phyloP scores from a whole-genome alignment of 169 alveolate genomes.

The Babesia microti region DNA sequence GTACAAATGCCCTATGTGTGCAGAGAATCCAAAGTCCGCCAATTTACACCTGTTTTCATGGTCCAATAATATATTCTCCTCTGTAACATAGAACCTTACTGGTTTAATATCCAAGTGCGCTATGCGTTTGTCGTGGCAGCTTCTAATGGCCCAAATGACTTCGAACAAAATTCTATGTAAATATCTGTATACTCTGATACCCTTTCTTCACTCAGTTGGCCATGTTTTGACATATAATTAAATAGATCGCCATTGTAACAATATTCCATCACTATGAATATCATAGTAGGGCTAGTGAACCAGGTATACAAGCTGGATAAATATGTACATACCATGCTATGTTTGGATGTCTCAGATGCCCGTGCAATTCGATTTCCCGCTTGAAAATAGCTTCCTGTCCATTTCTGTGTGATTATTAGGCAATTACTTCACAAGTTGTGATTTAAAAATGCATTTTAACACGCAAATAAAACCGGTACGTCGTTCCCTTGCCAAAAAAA shows the following conservation, averaged over 20 bases:
- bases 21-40: constrained; percentile 75
- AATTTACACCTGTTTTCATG: constrained; percentile 60
- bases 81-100: constrained; percentile 2
- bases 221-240: constrained; percentile 43
- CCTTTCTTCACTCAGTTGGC: constrained; percentile 49
- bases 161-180: constrained; percentile 46
- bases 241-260: constrained; percentile 67
- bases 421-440: constrained; percentile 48
- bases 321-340: constrained; percentile 53
- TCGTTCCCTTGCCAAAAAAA: constrained; percentile 72
- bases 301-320: constrained; percentile 59
- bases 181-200: constrained; percentile 37
- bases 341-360: constrained; percentile 74
- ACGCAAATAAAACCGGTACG: constrained; percentile 76
- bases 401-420: constrained; percentile 25
- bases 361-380: constrained; percentile 76
- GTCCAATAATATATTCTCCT: constrained; percentile 66
- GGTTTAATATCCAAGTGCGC: constrained; percentile 74
- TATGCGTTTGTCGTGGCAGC: constrained; percentile 73
- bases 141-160: constrained; percentile 71
- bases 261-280: constrained; percentile 70
- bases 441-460: constrained; percentile 64
- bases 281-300: constrained; percentile 64
- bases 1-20: constrained; percentile 61
- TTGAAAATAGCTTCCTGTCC: constrained; percentile 67